Percentiles rank a stretch among this genome's conserved stretches.
Evolutionary conservation across 805 yeast species (phyloP).

Genomic region (Suhomyces kilbournensis): DNA sequence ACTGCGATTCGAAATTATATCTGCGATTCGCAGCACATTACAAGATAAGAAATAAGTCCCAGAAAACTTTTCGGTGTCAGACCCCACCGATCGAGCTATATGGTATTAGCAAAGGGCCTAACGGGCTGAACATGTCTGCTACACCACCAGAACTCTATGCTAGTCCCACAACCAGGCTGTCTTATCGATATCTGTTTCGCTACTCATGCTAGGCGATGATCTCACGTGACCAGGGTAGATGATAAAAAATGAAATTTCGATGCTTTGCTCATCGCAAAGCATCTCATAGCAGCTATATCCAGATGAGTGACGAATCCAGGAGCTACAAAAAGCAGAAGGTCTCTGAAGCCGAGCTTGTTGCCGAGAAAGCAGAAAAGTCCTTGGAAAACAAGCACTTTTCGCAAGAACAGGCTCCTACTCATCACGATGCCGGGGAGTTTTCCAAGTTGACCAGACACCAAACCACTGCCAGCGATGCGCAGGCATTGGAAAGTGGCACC

Average conservation of each 20-base stretch:
- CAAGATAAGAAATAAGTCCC: no score
- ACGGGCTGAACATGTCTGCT: background rate
- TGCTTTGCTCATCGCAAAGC: background rate
- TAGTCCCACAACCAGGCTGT: background rate
- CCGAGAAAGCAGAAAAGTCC: slow-evolving; percentile 63
- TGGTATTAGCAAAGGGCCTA: no score
- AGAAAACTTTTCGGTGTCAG: no score
- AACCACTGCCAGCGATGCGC: slow-evolving; percentile 66
- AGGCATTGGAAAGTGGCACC: slow-evolving; percentile 52
- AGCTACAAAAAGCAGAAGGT: slow-evolving; percentile 49
- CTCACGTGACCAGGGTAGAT: background rate
- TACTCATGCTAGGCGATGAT: no score
- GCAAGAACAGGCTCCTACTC: slow-evolving; percentile 28
- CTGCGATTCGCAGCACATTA: no score
- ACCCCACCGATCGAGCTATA: no score
- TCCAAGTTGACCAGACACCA: slow-evolving; percentile 51
- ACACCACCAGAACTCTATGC: background rate
- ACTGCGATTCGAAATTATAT: no score
- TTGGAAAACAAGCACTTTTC: slow-evolving; percentile 17
- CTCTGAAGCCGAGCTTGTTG: slow-evolving; percentile 55
- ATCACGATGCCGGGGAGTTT: slow-evolving; percentile 69
- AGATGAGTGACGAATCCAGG: slow-evolving; percentile 26
- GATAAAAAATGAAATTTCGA: background rate
- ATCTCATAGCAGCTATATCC: background rate
- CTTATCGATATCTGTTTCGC: no score